These are phyloP conservation scores for Hanseniaspora uvarum DNA, from an alignment of 1,139 yeast species.

Conservation along the genomic window DNA sequence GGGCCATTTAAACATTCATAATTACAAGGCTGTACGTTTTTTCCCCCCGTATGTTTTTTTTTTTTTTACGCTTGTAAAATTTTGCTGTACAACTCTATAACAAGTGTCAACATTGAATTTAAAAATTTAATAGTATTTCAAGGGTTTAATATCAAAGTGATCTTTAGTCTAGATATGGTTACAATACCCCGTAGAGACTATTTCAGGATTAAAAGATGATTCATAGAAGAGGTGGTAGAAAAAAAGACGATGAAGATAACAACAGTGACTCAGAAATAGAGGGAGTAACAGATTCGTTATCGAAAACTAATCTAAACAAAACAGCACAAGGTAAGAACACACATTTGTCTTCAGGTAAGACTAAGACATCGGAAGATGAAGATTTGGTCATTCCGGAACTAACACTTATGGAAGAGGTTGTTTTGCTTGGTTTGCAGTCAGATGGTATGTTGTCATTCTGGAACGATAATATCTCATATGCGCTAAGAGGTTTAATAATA, in stretches of 20 bases:
- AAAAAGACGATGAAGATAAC: conserved; percentile 20
- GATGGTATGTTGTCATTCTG: conserved; percentile 95
- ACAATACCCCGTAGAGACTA: neutral
- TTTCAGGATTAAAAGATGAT: neutral
- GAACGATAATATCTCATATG: conserved; percentile 96
- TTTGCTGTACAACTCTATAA: too few relatives aligned
- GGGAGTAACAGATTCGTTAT: conserved; percentile 18
- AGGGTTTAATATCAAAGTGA: too few relatives aligned
- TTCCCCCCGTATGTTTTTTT: too few relatives aligned
- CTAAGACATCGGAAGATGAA: conserved; percentile 38
- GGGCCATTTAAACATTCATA: too few relatives aligned
- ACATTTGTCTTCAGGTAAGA: conserved; percentile 22
- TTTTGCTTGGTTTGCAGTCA: conserved; percentile 85
- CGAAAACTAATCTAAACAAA: conserved; percentile 7
- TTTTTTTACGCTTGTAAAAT: neutral
- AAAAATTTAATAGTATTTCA: too few relatives aligned
- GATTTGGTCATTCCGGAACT: conserved; percentile 46
- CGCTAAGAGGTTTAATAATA: conserved; percentile 85
- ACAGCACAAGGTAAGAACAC: conserved; percentile 30
- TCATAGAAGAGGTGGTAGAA: conserved; percentile 30
- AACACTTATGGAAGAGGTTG: conserved; percentile 92
- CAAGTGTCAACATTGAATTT: too few relatives aligned
- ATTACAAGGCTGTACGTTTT: too few relatives aligned
- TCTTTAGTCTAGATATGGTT: too few relatives aligned
- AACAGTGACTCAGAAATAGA: conserved; percentile 19